A percentile compares a stretch with the other conserved stretches of the same genome.
These are phyloP conservation scores for Coix lacrymajobi DNA, from an alignment of 176 grass and related monocot genomes.

Conservation along the genomic window DNA sequence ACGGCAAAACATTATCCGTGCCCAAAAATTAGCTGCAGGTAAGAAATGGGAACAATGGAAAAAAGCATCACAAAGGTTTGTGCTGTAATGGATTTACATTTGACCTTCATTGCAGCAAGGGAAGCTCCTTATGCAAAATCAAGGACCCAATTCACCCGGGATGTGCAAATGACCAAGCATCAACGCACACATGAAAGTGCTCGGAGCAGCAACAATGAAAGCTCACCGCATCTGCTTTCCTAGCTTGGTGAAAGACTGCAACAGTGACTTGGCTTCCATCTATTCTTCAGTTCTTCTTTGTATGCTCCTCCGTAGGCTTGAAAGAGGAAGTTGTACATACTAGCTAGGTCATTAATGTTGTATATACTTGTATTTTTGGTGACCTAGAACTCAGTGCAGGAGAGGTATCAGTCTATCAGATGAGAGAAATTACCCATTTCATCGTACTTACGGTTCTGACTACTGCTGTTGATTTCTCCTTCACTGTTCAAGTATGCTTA, in stretches of 20 bases:
- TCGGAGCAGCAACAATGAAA: constrained; percentile 36
- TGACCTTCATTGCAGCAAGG: constrained; percentile 50
- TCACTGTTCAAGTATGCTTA: not conserved
- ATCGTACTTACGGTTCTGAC: not conserved
- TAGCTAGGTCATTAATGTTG: constrained; percentile 33
- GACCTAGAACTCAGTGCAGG: not conserved
- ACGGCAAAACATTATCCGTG: constrained; percentile 84
- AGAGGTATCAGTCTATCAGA: not conserved
- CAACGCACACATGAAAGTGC: constrained; percentile 52
- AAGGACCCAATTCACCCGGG: constrained; percentile 67
- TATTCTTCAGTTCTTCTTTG: not conserved
- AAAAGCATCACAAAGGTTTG: not conserved
- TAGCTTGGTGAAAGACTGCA: not conserved
- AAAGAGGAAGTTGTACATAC: constrained; percentile 36
- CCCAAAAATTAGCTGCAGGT: constrained; percentile 72
- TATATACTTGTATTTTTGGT: constrained; percentile 19
- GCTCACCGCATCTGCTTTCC: constrained; percentile 37
- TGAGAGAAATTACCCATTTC: not conserved
- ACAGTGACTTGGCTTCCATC: not conserved
- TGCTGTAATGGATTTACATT: not conserved
- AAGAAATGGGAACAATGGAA: constrained; percentile 17
- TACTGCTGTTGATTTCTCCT: not conserved
- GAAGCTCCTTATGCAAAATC: constrained; percentile 99
- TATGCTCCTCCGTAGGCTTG: not conserved
- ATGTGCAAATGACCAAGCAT: constrained; percentile 84